Conservation (phyloP, 805 yeast species). For the Yarrowia yakushimensis region DNA sequence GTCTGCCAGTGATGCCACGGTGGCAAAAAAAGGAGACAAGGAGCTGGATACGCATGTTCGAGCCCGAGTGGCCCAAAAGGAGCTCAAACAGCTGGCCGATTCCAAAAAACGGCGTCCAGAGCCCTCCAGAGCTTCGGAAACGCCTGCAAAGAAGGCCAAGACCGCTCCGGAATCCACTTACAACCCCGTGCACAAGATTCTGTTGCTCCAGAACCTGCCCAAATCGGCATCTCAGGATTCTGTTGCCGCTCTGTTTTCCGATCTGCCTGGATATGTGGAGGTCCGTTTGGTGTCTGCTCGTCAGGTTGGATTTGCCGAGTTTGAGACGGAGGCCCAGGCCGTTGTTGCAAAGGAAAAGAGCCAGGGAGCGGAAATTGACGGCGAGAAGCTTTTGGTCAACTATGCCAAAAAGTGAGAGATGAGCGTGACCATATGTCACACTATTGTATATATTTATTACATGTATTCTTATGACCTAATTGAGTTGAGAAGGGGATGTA, state of each 20-base stretch:
- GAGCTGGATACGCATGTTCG: conserved; percentile 31
- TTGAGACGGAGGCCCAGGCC: conserved; percentile 53
- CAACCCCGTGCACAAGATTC: conserved; percentile 64
- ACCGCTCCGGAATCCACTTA: conserved; percentile 26
- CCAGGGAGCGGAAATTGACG: conserved; percentile 33
- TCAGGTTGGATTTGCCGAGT: conserved; percentile 79
- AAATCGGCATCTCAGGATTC: conserved; percentile 41
- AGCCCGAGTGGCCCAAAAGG: conserved; percentile 31
- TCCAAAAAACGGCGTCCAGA: neutral
- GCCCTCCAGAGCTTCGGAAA: neutral
- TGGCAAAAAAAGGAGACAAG: conserved; percentile 40
- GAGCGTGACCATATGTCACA: neutral
- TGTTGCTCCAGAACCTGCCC: conserved; percentile 67
- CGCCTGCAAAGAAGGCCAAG: neutral
- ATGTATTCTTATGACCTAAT: neutral
- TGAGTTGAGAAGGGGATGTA: too few relatives aligned
- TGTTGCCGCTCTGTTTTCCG: conserved; percentile 48
- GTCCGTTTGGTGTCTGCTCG: conserved; percentile 63
- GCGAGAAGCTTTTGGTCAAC: conserved; percentile 33
- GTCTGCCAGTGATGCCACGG: conserved; percentile 46
- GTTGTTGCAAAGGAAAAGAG: conserved; percentile 40
- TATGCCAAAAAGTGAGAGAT: conserved; percentile 37
- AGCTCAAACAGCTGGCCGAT: conserved; percentile 27
- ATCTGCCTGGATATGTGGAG: conserved; percentile 59
- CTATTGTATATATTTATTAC: neutral